phyloP scores from a whole-genome alignment of 768 basidiomycete genomes.

The Gelatoporia subvermispora region DNA sequence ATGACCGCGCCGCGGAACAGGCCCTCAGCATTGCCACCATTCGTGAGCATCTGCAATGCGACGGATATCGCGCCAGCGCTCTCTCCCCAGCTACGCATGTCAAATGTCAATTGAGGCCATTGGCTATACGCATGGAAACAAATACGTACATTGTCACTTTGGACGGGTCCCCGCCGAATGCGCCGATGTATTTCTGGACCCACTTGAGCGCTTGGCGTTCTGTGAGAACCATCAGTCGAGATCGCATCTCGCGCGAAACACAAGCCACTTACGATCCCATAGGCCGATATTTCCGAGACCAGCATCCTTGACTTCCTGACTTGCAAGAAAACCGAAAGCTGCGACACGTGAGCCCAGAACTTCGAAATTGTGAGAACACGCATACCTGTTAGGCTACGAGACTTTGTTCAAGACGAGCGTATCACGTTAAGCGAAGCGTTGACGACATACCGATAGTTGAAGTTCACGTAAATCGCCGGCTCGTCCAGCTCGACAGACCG shows the following conservation, averaged over 20 bases:
- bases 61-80: constrained; percentile 35
- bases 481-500: constrained; percentile 39
- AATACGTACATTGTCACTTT: constrained; percentile 35
- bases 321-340: constrained; percentile 36
- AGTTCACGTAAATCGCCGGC: constrained; percentile 46
- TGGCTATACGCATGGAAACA: constrained; percentile 30
- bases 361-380: background rate
- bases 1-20: constrained; percentile 34
- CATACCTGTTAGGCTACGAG: background rate
- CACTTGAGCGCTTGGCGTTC: constrained; percentile 22
- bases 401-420: background rate
- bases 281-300: constrained; percentile 42
- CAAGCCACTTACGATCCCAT: constrained; percentile 33
- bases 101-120: too few relatives aligned
- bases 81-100: constrained; percentile 32
- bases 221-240: background rate
- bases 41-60: constrained; percentile 21
- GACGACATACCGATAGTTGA: constrained; percentile 41
- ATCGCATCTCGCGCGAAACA: too few relatives aligned
- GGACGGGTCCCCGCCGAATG: constrained; percentile 40
- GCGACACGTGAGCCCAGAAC: background rate
- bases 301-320: constrained; percentile 33
- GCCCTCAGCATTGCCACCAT: constrained; percentile 18
- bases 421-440: too few relatives aligned
- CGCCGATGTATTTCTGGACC: constrained; percentile 33